These are phyloP conservation scores for Sphagnum contortum DNA, from an alignment of 225 moss, liverwort and hornwort genomes.

Conservation along the genomic window DNA sequence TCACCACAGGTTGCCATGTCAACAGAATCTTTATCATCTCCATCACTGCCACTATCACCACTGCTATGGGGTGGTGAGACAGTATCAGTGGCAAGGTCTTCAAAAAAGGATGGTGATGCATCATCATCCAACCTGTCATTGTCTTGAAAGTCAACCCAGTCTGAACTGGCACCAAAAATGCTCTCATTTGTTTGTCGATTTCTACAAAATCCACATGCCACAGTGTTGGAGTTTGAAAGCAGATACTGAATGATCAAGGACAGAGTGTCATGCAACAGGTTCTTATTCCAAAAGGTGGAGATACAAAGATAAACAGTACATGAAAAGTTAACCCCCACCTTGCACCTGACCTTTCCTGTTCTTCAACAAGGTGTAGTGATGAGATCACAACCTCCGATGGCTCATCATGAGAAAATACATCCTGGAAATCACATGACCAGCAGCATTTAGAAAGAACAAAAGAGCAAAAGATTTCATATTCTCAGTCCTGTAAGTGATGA, in stretches of 20 bases:
- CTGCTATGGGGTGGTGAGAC: slow-evolving; percentile 80
- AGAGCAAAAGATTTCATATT: no score
- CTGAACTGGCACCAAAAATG: slow-evolving; percentile 64
- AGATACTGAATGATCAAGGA: no score
- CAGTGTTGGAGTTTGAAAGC: no score
- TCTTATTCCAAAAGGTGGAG: no score
- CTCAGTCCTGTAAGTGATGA: no score
- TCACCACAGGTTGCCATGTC: slow-evolving; percentile 78
- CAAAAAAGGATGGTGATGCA: slow-evolving; percentile 71
- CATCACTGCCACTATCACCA: slow-evolving; percentile 93
- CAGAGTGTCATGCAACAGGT: no score
- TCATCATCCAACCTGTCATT: slow-evolving; percentile 67
- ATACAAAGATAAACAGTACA: no score
- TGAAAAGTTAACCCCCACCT: no score
- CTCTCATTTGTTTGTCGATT: slow-evolving; percentile 52
- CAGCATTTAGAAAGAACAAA: no score
- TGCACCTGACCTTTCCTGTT: slow-evolving; percentile 61
- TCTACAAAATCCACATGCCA: slow-evolving; percentile 7
- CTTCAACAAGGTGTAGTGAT: slow-evolving; percentile 67
- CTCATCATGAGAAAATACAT: slow-evolving; percentile 92
- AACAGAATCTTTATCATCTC: slow-evolving; percentile 81
- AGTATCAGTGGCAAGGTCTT: slow-evolving; percentile 49
- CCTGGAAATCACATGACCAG: slow-evolving; percentile 30
- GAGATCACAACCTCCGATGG: slow-evolving; percentile 94
- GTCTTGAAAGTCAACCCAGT: slow-evolving; percentile 88